These are phyloP conservation scores for Globisporangium uncinulatum DNA, from an alignment of 352 stramenopile species.

Conservation along the genomic window DNA sequence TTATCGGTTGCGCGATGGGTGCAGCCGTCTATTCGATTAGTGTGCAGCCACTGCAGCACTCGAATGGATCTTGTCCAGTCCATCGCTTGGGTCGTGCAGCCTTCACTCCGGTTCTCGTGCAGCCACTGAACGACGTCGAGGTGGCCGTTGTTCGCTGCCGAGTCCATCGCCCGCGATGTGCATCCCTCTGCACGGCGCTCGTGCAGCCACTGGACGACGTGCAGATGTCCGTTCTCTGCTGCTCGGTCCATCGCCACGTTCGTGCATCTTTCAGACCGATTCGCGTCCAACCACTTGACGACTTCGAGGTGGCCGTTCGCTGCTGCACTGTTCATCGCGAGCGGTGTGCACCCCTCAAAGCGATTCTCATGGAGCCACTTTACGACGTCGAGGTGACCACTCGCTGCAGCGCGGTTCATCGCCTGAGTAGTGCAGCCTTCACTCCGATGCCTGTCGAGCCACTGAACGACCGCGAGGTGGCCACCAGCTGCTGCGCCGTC, in stretches of 20 bases:
- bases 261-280: neutral
- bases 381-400: neutral
- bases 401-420: neutral
- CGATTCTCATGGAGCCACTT: neutral
- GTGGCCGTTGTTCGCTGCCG: neutral
- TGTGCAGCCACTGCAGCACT: neutral
- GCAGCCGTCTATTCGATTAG: neutral
- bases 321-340: neutral
- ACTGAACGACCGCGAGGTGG: neutral
- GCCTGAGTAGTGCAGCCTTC: neutral
- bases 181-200: neutral
- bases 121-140: neutral
- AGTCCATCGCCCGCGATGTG: neutral
- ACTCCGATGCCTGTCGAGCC: neutral
- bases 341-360: neutral
- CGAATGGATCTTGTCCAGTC: neutral
- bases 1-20: neutral
- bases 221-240: neutral
- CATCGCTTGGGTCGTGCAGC: neutral
- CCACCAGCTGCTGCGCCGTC: neutral
- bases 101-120: neutral
- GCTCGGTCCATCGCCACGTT: neutral
- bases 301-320: neutral
- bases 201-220: neutral
- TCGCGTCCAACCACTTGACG: neutral